Conservation (phyloP, 495 filamentous ascomycete species). For the Aspergillus avenaceus region DNA sequence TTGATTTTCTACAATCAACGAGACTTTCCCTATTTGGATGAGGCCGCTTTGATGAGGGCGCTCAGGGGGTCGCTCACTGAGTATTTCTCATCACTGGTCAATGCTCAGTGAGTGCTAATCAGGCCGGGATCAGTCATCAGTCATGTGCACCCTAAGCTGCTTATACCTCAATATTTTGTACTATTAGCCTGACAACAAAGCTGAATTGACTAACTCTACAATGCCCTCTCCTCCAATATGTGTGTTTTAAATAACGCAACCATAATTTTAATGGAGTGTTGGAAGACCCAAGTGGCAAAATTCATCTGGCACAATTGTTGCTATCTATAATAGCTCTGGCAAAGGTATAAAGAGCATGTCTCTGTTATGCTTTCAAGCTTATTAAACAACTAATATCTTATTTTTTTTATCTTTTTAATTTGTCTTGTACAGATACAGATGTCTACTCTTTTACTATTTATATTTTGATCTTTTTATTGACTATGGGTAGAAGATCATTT, state of each 20-base stretch:
- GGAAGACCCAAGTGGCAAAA: constrained; percentile 5
- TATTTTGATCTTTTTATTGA: constrained; percentile 3
- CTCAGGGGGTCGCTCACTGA: not conserved
- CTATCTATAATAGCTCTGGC: constrained; percentile 6
- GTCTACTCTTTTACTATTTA: constrained; percentile 4
- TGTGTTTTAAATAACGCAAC: constrained; percentile 5
- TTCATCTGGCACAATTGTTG: not conserved
- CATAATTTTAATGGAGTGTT: constrained; percentile 4
- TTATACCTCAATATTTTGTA: not conserved
- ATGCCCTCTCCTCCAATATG: not conserved
- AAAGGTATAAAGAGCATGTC: constrained; percentile 7
- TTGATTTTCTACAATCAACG: not conserved
- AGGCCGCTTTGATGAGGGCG: not conserved
- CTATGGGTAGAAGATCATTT: constrained; percentile 6
- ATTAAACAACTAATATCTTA: constrained; percentile 5
- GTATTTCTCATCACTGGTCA: not conserved
- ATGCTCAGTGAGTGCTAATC: not conserved
- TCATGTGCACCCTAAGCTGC: not conserved
- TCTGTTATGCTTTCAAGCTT: constrained; percentile 2
- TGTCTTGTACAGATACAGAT: constrained; percentile 2
- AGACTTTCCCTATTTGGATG: not conserved
- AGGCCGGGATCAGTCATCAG: not conserved
- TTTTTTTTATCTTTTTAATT: constrained; percentile 2
- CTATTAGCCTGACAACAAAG: constrained; percentile 2
- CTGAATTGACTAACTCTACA: not conserved